A percentile compares a stretch with the other conserved stretches of the same genome.
These are phyloP conservation scores for Alternaria sp. DNA, from an alignment of 2,329 filamentous ascomycete species.

Conservation along the genomic window DNA sequence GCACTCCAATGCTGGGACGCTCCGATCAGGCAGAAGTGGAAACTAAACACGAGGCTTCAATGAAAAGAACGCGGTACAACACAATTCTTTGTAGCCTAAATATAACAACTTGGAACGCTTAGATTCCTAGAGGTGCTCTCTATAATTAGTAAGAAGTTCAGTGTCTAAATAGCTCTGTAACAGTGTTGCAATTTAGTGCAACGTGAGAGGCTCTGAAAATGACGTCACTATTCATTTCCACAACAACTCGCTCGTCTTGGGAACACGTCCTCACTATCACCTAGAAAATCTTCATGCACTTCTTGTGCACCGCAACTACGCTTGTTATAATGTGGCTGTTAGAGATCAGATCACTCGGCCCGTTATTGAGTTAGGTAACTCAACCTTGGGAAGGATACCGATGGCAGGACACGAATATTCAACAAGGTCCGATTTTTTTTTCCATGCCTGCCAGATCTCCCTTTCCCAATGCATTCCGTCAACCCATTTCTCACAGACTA, in stretches of 20 bases:
- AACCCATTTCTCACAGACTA: neutral
- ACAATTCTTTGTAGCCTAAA: too few relatives aligned
- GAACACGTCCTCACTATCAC: neutral
- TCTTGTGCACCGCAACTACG: neutral
- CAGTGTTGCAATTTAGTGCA: too few relatives aligned
- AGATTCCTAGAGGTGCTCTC: too few relatives aligned
- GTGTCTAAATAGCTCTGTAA: too few relatives aligned
- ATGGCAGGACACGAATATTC: neutral
- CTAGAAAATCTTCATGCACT: too few relatives aligned
- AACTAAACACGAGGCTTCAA: too few relatives aligned
- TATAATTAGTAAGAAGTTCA: too few relatives aligned
- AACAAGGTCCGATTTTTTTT: neutral
- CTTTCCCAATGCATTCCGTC: neutral
- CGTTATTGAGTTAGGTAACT: neutral
- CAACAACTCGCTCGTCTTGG: neutral
- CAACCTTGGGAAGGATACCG: too few relatives aligned
- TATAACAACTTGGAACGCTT: too few relatives aligned
- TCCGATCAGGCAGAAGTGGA: too few relatives aligned
- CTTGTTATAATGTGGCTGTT: neutral
- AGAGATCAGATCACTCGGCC: neutral
- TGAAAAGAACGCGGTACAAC: too few relatives aligned
- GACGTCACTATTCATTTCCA: neutral
- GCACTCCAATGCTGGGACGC: too few relatives aligned
- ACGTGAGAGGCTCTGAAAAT: neutral
- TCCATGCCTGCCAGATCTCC: neutral